These are phyloP conservation scores for Colletotrichum endophyticum DNA, from an alignment of 2,329 filamentous ascomycete genomes.

Conservation along the genomic window DNA sequence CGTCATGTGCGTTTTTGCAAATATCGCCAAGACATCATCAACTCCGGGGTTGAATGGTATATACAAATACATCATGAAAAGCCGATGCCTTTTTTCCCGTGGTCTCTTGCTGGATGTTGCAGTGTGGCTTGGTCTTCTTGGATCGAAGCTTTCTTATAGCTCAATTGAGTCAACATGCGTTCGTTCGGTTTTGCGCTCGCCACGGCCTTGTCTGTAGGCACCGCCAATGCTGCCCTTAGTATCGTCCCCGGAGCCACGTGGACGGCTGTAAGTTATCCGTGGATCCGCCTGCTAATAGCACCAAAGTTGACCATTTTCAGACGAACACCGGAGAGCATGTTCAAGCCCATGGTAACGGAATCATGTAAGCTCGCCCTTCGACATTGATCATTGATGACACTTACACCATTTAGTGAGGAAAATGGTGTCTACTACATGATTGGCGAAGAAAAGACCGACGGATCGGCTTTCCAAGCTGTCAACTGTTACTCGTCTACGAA, in stretches of 20 bases:
- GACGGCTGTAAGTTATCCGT: slow-evolving; percentile 40
- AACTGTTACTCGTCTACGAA: slow-evolving; percentile 71
- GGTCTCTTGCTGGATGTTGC: background rate
- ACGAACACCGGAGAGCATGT: slow-evolving; percentile 58
- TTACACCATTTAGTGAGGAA: slow-evolving; percentile 38
- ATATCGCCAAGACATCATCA: background rate
- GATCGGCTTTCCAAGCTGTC: slow-evolving; percentile 65
- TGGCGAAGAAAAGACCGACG: slow-evolving; percentile 72
- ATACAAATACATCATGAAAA: background rate
- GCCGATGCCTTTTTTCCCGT: no score
- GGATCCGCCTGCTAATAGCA: background rate
- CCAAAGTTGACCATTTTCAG: slow-evolving; percentile 23
- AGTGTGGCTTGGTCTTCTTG: background rate
- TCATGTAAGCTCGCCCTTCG: slow-evolving; percentile 42
- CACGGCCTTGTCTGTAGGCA: background rate
- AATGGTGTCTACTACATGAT: slow-evolving; percentile 68
- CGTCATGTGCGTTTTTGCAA: background rate
- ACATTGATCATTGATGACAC: background rate
- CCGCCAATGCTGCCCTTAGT: slow-evolving; percentile 29
- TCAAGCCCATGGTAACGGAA: slow-evolving; percentile 70
- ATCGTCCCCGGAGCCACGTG: slow-evolving; percentile 50
- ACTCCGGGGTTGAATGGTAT: background rate
- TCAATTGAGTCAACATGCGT: background rate
- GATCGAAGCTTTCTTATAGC: background rate
- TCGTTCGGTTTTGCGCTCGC: background rate